Evolutionary conservation across 192 early-diverging fungal species (phyloP).

Genomic region (Coemansia sp.): DNA sequence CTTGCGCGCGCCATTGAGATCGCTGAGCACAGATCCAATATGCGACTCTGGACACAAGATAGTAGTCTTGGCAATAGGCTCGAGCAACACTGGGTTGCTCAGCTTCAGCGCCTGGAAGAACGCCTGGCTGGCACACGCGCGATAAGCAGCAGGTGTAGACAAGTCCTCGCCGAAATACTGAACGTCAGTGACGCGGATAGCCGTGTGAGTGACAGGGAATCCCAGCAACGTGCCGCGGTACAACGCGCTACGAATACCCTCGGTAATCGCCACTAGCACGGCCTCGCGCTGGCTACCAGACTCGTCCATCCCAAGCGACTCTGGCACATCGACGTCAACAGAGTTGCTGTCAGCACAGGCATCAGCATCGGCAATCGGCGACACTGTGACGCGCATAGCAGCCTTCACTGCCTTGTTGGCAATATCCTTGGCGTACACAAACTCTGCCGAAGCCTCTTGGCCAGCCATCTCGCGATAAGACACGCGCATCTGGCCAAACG

Average conservation of each 20-base stretch:
- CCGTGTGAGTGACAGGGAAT: slow-evolving; percentile 70
- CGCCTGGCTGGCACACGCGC: slow-evolving; percentile 66
- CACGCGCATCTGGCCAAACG: slow-evolving; percentile 85
- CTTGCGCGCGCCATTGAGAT: slow-evolving; percentile 75
- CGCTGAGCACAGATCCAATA: slow-evolving; percentile 79
- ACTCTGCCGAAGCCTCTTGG: slow-evolving; percentile 27
- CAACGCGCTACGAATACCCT: slow-evolving; percentile 70
- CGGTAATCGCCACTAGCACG: slow-evolving; percentile 59
- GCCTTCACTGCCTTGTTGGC: slow-evolving; percentile 70
- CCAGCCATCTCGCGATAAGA: slow-evolving; percentile 81
- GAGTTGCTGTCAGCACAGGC: slow-evolving; percentile 12
- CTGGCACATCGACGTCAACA: slow-evolving; percentile 24
- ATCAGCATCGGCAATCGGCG: slow-evolving; percentile 38
- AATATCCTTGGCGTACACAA: slow-evolving; percentile 70
- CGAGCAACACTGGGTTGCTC: slow-evolving; percentile 59
- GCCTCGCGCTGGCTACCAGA: slow-evolving; percentile 1
- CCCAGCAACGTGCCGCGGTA: slow-evolving; percentile 78
- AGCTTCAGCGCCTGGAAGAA: slow-evolving; percentile 60
- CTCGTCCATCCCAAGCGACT: slow-evolving; percentile 7
- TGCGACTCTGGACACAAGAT: slow-evolving; percentile 70
- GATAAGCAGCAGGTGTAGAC: slow-evolving; percentile 63
- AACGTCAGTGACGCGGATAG: slow-evolving; percentile 58
- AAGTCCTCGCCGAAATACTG: slow-evolving; percentile 59
- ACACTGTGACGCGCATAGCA: slow-evolving; percentile 60
- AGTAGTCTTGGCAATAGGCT: slow-evolving; percentile 82